Evolutionary conservation across 257 asterid species (phyloP), one percentile per base, ranked within the genome.

Genomic region (Solanum verrucosum): DNA sequence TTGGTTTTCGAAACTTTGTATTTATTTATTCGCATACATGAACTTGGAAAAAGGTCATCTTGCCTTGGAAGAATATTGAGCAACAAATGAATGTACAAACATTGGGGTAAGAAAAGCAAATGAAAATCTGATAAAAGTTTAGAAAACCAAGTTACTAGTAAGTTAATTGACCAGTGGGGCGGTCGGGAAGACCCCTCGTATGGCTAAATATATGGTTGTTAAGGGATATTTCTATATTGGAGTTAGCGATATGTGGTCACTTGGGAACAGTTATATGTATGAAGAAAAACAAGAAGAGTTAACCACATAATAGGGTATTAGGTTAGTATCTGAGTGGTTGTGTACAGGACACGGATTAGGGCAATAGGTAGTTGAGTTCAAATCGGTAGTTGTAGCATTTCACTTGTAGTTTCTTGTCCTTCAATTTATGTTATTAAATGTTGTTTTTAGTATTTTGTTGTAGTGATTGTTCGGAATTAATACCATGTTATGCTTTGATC

Each of bases 41-140:
- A 78, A 85, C 82, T 85, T 67, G 87, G 87, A 85, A 67, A 85
- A 85, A 67, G 67, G 87, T 65, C 20, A 27, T 63, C 37, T 78
- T 25, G 65, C 65, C 35, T 78, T 42, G 44, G 70, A 49, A 82
- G 85, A 82, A 49, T n/a, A n/a, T 27, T 49, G 70, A 82, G 85
- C 70, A 82, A 18, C 68, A 46, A 81, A 49, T 81, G 68, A 81
- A 46, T 46, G n/a, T 81, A 29, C 85, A 9, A 27, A 16, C 85
- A 46, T 82, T 44, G 68, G 42, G 42, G 85, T 9, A 49, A 20
- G 78, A 31, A 70, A 70, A 31, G 3, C n/a, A 70, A 70, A 44
- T 79, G 84, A 44, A 79, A 79, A 79, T 79, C 67, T 79, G 38
- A 11, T 33, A 44, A 14, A 27, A 42, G 38, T 29, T 33, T 44